Evolutionary conservation across 108 stramenopile species (phyloP).

Genomic region (Nitzschia sp.): DNA sequence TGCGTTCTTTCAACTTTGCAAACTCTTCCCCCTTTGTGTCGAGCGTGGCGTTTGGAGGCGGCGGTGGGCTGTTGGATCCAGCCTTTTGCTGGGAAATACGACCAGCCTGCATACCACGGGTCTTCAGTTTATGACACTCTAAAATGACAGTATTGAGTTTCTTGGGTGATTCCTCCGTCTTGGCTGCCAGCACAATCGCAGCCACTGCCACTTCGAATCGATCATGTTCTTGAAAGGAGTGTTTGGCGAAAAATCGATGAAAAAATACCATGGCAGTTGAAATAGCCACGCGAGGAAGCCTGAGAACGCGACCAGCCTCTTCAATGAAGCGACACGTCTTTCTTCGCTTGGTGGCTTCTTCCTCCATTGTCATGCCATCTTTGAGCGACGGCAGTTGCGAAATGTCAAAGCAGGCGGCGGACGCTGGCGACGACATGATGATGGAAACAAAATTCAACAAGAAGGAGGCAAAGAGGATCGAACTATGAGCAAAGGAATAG

Average conservation of each 20-base stretch:
- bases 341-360: constrained; percentile 61
- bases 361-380: constrained; percentile 43
- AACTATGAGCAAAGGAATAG: too few relatives aligned
- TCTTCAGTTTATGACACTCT: constrained; percentile 67
- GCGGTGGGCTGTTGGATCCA: constrained; percentile 16
- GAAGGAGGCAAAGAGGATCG: too few relatives aligned
- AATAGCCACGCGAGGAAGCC: constrained; percentile 73
- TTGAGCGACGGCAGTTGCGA: constrained; percentile 37
- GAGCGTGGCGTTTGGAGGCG: constrained; percentile 13
- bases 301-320: constrained; percentile 74
- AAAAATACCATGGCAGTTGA: constrained; percentile 88
- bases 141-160: constrained; percentile 72
- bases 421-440: not conserved
- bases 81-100: constrained; percentile 31
- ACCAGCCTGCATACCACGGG: constrained; percentile 54
- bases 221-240: constrained; percentile 84
- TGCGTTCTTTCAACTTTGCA: constrained; percentile 74
- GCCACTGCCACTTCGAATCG: constrained; percentile 89
- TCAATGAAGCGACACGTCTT: constrained; percentile 86
- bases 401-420: constrained; percentile 23
- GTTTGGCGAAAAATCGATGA: constrained; percentile 89
- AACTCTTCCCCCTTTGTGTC: constrained; percentile 81
- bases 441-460: too few relatives aligned
- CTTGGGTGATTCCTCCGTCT: constrained; percentile 88
- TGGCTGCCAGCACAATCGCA: constrained; percentile 79